Base-by-base conservation (phyloP, 2,329 filamentous ascomycete genomes). In the Fusarium dlaminii region DNA sequence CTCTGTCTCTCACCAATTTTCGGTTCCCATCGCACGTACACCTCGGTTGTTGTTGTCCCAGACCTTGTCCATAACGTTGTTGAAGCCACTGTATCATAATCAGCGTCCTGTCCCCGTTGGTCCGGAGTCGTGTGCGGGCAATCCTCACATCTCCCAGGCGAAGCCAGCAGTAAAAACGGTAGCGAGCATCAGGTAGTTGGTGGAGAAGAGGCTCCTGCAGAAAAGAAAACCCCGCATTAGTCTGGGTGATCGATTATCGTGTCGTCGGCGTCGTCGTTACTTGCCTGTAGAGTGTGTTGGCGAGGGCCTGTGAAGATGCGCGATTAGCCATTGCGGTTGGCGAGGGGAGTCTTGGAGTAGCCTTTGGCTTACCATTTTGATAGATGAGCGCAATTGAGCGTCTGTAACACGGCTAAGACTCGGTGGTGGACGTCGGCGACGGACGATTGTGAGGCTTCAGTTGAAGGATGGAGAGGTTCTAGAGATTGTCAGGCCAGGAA, bases 1-100 rank as follows among this genome's bases (percentile, higher is more conserved):
- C 74, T 56, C 57, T 55, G 43, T 29, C 51, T 40, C 36, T 52
- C 55, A 48, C 34, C 27, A 27, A 40, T 39, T 30, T 32, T 3
- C 27, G 24, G 20, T 43, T 40, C 24, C 20, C 11, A 13, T 54
- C 37, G 20, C 34, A 92, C 94, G 81, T 94, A 98, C 96, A 80
- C 96, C 96, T 81, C 89, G 90, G 91, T 99, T 99, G 83, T 95
- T 85, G 83, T 85, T 89, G 84, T 99, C 94, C 96, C 96, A 99
- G 83, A 98, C 81, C 83, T 88, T 92, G 86, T 97, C 93, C 84
- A 96, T 93, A 80, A 86, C 85, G 67, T 90, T 90, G 86, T 98
- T 95, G 85, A 94, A 98, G 80, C 88, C 90, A 83, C 96, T 98
- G 80, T 80, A 64, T 54, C 63, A 56, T 75, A 72, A 77, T 85